Percentiles rank a stretch among this genome's conserved stretches.
phyloP scores from a whole-genome alignment of 495 filamentous ascomycete genomes.

The Amorphotheca resinae region DNA sequence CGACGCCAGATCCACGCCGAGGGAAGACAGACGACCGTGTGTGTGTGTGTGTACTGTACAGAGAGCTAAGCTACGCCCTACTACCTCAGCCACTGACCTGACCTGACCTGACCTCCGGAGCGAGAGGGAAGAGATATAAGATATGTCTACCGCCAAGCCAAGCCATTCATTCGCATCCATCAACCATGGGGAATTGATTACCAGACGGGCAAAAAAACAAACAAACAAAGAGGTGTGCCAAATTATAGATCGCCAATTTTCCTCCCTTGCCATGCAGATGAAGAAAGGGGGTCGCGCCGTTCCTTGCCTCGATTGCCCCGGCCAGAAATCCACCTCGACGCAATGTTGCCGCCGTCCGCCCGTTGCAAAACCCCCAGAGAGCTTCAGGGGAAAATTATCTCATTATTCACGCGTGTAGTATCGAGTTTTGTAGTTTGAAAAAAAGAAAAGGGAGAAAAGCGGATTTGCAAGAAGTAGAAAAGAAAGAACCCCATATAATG shows the following conservation, averaged over 20 bases:
- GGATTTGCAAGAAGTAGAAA: conserved; percentile 4
- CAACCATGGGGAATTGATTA: no score
- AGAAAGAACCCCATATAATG: conserved; percentile 17
- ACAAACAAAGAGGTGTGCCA: not conserved
- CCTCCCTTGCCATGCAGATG: no score
- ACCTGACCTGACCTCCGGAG: no score
- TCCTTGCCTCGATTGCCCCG: not conserved
- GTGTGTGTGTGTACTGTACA: not conserved
- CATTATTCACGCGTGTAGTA: conserved; percentile 14
- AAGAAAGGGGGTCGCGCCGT: not conserved
- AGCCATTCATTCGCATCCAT: no score
- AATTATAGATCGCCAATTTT: no score
- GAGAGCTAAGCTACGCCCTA: not conserved
- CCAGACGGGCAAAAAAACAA: not conserved
- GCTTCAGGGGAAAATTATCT: conserved; percentile 11
- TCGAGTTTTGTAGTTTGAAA: conserved; percentile 6
- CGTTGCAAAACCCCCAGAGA: conserved; percentile 1
- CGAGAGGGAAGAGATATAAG: not conserved
- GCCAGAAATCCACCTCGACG: not conserved
- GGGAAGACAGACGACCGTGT: not conserved
- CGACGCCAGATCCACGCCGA: not conserved
- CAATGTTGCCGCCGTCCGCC: not conserved
- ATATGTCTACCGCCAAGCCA: not conserved
- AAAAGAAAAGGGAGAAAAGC: conserved; percentile 4
- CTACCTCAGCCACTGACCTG: not conserved